Percentiles rank a stretch among this genome's conserved stretches.
Conservation (phyloP, 2,329 filamentous ascomycete species). For the Pestalotiopsis sp. region DNA sequence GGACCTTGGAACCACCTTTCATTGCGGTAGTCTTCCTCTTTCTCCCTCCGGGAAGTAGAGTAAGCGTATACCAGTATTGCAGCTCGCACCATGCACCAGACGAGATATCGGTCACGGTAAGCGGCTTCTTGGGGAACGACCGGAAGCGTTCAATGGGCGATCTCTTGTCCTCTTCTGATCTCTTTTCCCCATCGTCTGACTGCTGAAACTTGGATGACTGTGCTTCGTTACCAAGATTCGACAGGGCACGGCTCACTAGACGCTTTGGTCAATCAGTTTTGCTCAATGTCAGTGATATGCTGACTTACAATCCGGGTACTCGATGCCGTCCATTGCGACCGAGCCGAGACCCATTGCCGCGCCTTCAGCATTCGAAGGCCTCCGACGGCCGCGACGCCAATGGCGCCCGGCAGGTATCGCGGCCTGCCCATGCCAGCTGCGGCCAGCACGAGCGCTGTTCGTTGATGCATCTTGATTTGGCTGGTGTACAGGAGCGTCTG, state of each 20-base stretch:
- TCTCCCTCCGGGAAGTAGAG: constrained; percentile 69
- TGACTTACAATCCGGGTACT: constrained; percentile 57
- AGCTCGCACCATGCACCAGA: constrained; percentile 95
- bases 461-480: constrained; percentile 4
- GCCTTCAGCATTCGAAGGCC: neutral
- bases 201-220: constrained; percentile 17
- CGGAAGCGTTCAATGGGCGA: constrained; percentile 79
- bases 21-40: constrained; percentile 80
- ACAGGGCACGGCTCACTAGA: constrained; percentile 58
- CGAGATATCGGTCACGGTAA: constrained; percentile 87
- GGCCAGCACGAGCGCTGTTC: neutral
- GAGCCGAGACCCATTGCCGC: neutral
- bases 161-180: constrained; percentile 30
- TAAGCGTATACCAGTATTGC: constrained; percentile 88
- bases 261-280: constrained; percentile 66
- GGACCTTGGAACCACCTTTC: constrained; percentile 78
- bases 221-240: constrained; percentile 21
- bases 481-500: neutral
- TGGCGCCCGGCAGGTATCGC: constrained; percentile 10
- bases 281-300: neutral
- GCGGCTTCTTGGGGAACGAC: constrained; percentile 72
- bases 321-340: constrained; percentile 31
- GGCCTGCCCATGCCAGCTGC: constrained; percentile 3
- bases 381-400: neutral
- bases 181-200: neutral